Evolutionary conservation across 2,329 filamentous ascomycete species (phyloP).

Genomic region (Nothomitra cinnamomea): DNA sequence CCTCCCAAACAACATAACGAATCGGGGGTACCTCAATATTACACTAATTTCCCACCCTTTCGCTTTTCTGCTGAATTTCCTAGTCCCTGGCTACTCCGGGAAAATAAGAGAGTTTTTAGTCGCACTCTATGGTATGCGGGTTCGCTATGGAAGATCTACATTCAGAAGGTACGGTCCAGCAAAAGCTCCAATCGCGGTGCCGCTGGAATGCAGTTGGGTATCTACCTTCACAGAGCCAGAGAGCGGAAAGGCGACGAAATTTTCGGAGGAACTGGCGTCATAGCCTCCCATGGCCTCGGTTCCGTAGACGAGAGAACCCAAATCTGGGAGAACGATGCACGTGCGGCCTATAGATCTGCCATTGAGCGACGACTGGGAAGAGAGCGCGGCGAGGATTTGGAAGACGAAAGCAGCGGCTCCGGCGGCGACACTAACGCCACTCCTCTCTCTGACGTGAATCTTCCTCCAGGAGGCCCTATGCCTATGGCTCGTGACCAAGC

Average conservation of each 20-base stretch:
- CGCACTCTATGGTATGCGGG: slow-evolving; percentile 42
- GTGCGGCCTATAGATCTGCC: slow-evolving; percentile 22
- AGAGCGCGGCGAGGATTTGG: slow-evolving; percentile 8
- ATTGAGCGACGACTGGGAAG: slow-evolving; percentile 5
- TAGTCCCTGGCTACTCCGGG: slow-evolving; percentile 36
- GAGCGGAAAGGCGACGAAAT: slow-evolving; percentile 33
- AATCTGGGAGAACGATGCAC: slow-evolving; percentile 35
- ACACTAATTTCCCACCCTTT: slow-evolving; percentile 39
- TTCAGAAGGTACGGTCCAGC: slow-evolving; percentile 37
- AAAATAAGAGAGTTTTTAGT: slow-evolving; percentile 41
- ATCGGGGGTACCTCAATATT: slow-evolving; percentile 13
- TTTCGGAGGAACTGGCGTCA: slow-evolving; percentile 20
- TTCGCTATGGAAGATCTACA: slow-evolving; percentile 44
- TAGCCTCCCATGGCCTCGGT: slow-evolving; percentile 20
- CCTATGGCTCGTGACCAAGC: slow-evolving; percentile 11
- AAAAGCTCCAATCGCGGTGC: slow-evolving; percentile 22
- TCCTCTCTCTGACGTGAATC: neutral
- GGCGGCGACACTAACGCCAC: slow-evolving; percentile 25
- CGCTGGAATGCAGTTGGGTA: slow-evolving; percentile 32
- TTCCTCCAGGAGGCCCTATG: slow-evolving; percentile 1
- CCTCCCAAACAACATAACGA: slow-evolving; percentile 3
- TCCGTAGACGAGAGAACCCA: slow-evolving; percentile 36
- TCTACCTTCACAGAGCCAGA: slow-evolving; percentile 41
- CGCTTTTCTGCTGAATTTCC: slow-evolving; percentile 41
- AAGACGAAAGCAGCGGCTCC: slow-evolving; percentile 28